Conservation (phyloP, 805 yeast species). For the Limtongia smithiae region DNA sequence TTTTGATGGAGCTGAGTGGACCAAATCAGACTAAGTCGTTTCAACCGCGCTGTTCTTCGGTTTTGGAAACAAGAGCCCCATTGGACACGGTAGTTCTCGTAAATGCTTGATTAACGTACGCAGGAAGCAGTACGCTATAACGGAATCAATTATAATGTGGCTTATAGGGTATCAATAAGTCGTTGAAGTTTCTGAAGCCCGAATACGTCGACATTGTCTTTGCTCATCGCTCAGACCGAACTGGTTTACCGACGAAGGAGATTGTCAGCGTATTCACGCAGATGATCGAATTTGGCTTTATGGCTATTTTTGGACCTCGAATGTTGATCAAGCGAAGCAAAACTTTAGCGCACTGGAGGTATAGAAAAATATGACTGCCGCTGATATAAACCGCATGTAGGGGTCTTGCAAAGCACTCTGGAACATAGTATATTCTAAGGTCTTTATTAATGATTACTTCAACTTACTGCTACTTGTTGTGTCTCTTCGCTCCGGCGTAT, state of each 20-base stretch:
- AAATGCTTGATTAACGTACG: conserved; percentile 35
- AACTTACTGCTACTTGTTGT: no score
- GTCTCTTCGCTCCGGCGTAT: background rate
- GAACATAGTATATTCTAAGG: no score
- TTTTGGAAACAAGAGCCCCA: conserved; percentile 30
- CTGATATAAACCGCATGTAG: conserved; percentile 31
- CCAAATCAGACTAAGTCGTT: conserved; percentile 34
- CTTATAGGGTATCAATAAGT: conserved; percentile 32
- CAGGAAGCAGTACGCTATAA: no score
- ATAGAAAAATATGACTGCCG: conserved; percentile 33
- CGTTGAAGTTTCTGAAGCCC: conserved; percentile 35
- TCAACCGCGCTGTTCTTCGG: conserved; percentile 38
- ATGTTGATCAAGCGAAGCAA: conserved; percentile 34
- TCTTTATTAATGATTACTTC: no score
- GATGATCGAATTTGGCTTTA: conserved; percentile 33
- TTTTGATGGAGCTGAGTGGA: conserved; percentile 36
- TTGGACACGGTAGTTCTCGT: conserved; percentile 35
- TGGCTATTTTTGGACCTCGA: no score
- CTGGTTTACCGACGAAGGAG: conserved; percentile 33
- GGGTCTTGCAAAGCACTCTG: no score
- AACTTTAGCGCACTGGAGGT: conserved; percentile 36
- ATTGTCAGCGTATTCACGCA: conserved; percentile 37
- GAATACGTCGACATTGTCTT: conserved; percentile 37
- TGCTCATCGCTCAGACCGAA: conserved; percentile 37
- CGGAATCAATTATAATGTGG: background rate